phyloP scores from a whole-genome alignment of 768 basidiomycete genomes.

The Lactarius psammicola region DNA sequence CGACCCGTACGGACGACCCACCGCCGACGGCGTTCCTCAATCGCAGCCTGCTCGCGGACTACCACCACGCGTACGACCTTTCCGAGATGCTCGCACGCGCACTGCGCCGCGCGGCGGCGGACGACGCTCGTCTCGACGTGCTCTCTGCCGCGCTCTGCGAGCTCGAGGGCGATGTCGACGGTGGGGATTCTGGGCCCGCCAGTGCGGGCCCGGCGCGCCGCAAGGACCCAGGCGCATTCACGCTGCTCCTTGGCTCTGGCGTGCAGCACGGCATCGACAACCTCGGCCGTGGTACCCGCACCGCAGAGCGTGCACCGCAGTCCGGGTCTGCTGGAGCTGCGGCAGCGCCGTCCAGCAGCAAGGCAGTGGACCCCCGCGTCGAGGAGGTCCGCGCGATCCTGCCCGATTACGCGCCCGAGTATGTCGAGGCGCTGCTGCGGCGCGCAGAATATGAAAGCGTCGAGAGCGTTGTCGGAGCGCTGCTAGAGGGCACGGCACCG shows the following conservation, averaged over 20 bases:
- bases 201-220: conserved; percentile 23
- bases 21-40: conserved; percentile 53
- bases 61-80: conserved; percentile 66
- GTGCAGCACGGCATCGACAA: conserved; percentile 42
- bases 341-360: conserved; percentile 32
- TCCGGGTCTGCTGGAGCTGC: conserved; percentile 22
- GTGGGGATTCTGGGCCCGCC: neutral
- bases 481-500: conserved; percentile 75
- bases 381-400: conserved; percentile 76
- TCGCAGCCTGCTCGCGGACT: conserved; percentile 65
- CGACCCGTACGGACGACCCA: conserved; percentile 13
- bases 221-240: conserved; percentile 54
- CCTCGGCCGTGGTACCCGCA: conserved; percentile 35
- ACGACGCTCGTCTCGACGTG: conserved; percentile 57
- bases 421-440: conserved; percentile 57
- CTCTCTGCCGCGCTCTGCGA: conserved; percentile 52
- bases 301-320: neutral
- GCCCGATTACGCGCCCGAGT: conserved; percentile 54
- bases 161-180: conserved; percentile 34
- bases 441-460: conserved; percentile 49
- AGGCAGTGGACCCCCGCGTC: conserved; percentile 55
- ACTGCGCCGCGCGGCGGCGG: conserved; percentile 46
- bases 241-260: conserved; percentile 61
- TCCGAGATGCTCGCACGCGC: conserved; percentile 36
- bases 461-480: conserved; percentile 63